phyloP scores from a whole-genome alignment of 2,329 filamentous ascomycete genomes.

The Aspergillus cejpii region DNA sequence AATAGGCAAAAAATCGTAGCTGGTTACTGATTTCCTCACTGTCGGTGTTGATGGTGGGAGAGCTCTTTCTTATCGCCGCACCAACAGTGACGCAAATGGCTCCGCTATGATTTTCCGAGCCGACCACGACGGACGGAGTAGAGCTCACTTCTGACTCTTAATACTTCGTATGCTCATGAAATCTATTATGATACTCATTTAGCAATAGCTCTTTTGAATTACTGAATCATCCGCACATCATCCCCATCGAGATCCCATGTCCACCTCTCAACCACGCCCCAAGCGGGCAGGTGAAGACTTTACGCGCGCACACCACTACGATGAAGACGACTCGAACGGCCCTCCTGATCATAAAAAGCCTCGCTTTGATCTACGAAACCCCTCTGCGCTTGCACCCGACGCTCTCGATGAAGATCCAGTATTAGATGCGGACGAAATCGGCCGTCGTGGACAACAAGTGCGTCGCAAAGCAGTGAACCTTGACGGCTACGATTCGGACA shows the following conservation, averaged over 20 bases:
- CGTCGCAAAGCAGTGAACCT: slow-evolving; percentile 94
- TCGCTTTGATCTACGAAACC: slow-evolving; percentile 91
- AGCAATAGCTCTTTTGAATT: neutral
- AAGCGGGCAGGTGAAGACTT: slow-evolving; percentile 80
- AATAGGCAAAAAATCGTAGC: neutral
- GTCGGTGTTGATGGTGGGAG: neutral
- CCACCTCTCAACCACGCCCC: slow-evolving; percentile 63
- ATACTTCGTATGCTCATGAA: neutral
- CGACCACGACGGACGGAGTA: slow-evolving; percentile 28
- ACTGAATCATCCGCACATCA: neutral
- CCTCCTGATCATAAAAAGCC: slow-evolving; percentile 62
- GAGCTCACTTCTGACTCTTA: neutral
- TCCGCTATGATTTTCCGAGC: slow-evolving; percentile 38
- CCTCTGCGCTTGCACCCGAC: slow-evolving; percentile 81
- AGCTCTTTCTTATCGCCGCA: slow-evolving; percentile 15
- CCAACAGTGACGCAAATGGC: slow-evolving; percentile 33
- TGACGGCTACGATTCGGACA: slow-evolving; percentile 92
- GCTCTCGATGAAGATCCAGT: slow-evolving; percentile 66
- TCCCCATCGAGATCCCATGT: slow-evolving; percentile 38
- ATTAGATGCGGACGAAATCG: slow-evolving; percentile 88
- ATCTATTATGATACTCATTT: neutral
- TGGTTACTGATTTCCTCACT: neutral
- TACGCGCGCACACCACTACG: slow-evolving; percentile 64
- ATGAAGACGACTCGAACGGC: slow-evolving; percentile 42
- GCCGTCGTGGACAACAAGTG: slow-evolving; percentile 61